Evolutionary conservation across 116 monocot species (phyloP), one percentile per base, ranked within the genome.

Genomic region (Phalaenopsis hybrid): DNA sequence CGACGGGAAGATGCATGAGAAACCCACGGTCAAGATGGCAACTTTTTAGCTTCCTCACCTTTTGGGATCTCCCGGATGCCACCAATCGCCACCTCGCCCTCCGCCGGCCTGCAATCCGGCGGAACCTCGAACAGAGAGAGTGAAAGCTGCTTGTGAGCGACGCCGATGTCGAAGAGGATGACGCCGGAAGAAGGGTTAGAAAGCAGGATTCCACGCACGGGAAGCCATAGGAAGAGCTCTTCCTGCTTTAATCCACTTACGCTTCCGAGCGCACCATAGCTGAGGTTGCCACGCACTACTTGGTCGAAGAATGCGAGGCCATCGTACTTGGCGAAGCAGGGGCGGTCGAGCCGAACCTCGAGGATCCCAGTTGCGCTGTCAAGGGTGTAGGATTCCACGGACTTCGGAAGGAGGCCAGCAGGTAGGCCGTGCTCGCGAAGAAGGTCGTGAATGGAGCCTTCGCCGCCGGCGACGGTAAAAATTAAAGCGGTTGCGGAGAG

Each of bases 261-360:
- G n/a, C 79, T 68, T 51, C 74, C 49, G 20, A 82, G 79, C 2
- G 68, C 74, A 20, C 82, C 82, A 80, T 80, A 86, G 79, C 63
- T 86, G 25, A 86, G 80, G 55, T 79, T 79, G 0, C 79, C 82
- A 46, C 82, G 79, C 28, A 83, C 83, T 76, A 83, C 67, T 6
- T 55, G 33, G 70, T 82, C 82, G 82, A 86, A 86, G 61, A 44
- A 74, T n/a, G 81, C 82, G 34, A 82, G 57, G 79, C 79, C 46
- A 75, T 82, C 86, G 86, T 80, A 86, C 76, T 43, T 75, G 28
- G 83, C 86, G 86, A 77, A 86, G 57, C 82, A 86, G 68, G 86
- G 86, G 18, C 49, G 49, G 1, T 79, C 80, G 45, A 83, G 77
- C 23, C 23, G 68, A 49, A 79, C 82, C 75, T 86, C 82, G 28